Conservation (phyloP, 208 protist species). For the Leishmania mexicana region DNA sequence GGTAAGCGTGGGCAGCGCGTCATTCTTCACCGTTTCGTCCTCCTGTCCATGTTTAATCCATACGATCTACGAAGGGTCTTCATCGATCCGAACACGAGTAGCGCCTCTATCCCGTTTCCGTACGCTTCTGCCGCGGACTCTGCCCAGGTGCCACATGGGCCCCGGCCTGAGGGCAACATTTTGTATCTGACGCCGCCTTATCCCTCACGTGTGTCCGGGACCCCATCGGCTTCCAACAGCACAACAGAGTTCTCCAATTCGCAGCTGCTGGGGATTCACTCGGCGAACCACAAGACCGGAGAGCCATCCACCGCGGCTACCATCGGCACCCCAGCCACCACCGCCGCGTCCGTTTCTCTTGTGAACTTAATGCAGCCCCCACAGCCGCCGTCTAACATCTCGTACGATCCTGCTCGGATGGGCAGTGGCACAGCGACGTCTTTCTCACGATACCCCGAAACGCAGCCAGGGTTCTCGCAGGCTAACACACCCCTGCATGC, state of each 20-base stretch:
- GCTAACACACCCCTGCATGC: slow-evolving; percentile 15
- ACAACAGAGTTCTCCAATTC: slow-evolving; percentile 27
- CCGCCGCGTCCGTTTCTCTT: slow-evolving; percentile 13
- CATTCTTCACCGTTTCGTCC: slow-evolving; percentile 6
- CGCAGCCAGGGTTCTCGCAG: slow-evolving; percentile 21
- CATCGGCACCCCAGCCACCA: slow-evolving; percentile 2
- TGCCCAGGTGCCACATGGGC: slow-evolving; percentile 14
- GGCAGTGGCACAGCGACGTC: slow-evolving; percentile 8
- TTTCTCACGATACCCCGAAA: slow-evolving; percentile 6
- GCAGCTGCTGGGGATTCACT: slow-evolving; percentile 2
- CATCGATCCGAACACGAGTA: slow-evolving; percentile 6
- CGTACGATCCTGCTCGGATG: neutral
- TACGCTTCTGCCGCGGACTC: slow-evolving; percentile 18
- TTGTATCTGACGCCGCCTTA: slow-evolving; percentile 19
- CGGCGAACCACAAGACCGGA: slow-evolving; percentile 6
- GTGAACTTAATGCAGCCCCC: slow-evolving; percentile 20
- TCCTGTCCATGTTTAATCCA: slow-evolving; percentile 5
- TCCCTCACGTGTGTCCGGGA: slow-evolving; percentile 3
- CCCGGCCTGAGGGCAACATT: slow-evolving; percentile 14
- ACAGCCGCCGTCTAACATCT: slow-evolving; percentile 11
- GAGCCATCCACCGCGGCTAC: slow-evolving; percentile 10
- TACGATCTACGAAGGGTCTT: slow-evolving; percentile 23
- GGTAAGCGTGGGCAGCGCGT: neutral
- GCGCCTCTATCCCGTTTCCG: neutral
- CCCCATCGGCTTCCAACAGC: slow-evolving; percentile 26